These are phyloP conservation scores for Omphalea diandra DNA, from an alignment of 441 rosid species.

Conservation along the genomic window DNA sequence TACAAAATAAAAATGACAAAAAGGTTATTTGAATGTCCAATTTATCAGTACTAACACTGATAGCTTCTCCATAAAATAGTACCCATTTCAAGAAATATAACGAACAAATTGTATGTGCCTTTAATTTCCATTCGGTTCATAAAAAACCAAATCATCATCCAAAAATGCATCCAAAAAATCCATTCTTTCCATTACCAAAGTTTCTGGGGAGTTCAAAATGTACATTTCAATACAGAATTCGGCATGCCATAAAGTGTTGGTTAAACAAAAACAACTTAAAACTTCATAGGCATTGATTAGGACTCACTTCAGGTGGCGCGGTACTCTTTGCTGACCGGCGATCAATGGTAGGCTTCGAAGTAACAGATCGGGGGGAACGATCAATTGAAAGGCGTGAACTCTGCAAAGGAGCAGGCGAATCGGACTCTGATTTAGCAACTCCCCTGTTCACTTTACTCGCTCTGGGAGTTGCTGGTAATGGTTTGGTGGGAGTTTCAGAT, in stretches of 20 bases:
- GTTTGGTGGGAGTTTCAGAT: slow-evolving; percentile 71
- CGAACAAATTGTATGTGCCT: background rate
- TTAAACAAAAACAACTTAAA: slow-evolving; percentile 2
- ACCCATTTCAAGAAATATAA: slow-evolving; percentile 2
- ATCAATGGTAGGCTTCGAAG: slow-evolving; percentile 60
- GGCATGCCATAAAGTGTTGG: slow-evolving; percentile 2
- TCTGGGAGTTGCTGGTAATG: slow-evolving; percentile 62
- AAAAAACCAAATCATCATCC: background rate
- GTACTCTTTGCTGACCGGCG: slow-evolving; percentile 59
- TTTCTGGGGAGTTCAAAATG: background rate
- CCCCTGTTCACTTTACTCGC: slow-evolving; percentile 48
- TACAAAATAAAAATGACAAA: background rate
- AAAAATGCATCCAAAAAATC: background rate
- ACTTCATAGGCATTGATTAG: background rate
- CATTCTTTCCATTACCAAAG: background rate
- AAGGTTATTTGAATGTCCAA: background rate
- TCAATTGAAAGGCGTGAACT: slow-evolving; percentile 63
- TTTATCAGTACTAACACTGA: background rate
- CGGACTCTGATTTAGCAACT: slow-evolving; percentile 51
- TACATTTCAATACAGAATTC: background rate
- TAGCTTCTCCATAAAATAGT: background rate
- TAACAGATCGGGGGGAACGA: slow-evolving; percentile 62
- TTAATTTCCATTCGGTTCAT: background rate
- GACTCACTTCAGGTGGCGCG: slow-evolving; percentile 65
- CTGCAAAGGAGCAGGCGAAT: slow-evolving; percentile 53